Percentiles rank a stretch among this genome's conserved stretches.
phyloP scores from a whole-genome alignment of 2,329 filamentous ascomycete species.

The Knufia petricola region DNA sequence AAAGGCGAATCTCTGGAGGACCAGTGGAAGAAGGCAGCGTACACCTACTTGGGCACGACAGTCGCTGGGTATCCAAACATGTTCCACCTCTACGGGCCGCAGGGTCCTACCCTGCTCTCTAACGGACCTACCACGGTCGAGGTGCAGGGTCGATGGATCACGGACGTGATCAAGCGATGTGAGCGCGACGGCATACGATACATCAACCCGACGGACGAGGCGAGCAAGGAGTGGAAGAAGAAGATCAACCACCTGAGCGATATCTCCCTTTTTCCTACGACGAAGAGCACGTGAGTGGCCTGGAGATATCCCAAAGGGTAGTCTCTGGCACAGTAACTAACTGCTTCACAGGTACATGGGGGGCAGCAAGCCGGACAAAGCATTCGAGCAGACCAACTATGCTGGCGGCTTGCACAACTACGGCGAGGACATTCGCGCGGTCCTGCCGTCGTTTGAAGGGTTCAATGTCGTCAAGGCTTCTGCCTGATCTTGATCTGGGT shows the following conservation, averaged over 20 bases:
- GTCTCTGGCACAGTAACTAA: background rate
- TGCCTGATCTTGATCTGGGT: background rate
- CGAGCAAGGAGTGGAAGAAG: slow-evolving; percentile 42
- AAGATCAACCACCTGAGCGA: slow-evolving; percentile 26
- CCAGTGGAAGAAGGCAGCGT: slow-evolving; percentile 23
- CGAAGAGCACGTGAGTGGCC: slow-evolving; percentile 23
- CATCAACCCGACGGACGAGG: slow-evolving; percentile 42
- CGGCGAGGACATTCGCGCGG: slow-evolving; percentile 18
- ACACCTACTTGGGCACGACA: slow-evolving; percentile 34
- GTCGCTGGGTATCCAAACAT: slow-evolving; percentile 38
- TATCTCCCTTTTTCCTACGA: slow-evolving; percentile 42
- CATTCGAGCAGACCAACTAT: slow-evolving; percentile 43
- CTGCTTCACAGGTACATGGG: slow-evolving; percentile 41
- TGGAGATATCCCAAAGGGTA: background rate
- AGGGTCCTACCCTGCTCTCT: slow-evolving; percentile 45
- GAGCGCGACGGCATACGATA: slow-evolving; percentile 38
- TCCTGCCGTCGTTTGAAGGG: slow-evolving; percentile 17
- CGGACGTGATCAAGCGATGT: slow-evolving; percentile 39
- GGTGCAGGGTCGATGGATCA: slow-evolving; percentile 47
- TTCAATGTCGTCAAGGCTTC: slow-evolving; percentile 17
- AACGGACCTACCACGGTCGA: slow-evolving; percentile 50
- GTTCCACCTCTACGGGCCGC: slow-evolving; percentile 45
- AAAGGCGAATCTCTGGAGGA: slow-evolving; percentile 12
- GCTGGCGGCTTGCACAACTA: slow-evolving; percentile 23
- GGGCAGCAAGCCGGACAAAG: slow-evolving; percentile 45